Evolutionary conservation across 2,329 filamentous ascomycete species (phyloP).

Genomic region (Fusarium anthophilum): DNA sequence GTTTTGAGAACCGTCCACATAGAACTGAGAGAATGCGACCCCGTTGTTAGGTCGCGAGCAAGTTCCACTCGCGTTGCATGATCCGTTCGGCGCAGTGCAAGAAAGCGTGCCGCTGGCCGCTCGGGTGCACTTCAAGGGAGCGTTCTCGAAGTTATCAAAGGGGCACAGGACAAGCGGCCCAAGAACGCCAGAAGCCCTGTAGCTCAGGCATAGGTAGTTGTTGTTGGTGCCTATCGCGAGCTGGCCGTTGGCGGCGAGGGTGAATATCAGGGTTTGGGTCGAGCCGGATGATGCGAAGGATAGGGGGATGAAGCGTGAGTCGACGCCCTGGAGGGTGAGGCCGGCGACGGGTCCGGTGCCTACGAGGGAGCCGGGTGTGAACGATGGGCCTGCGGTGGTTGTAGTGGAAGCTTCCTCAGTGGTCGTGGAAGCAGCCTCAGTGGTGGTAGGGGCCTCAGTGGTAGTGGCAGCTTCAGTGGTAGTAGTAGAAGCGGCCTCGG

Average conservation of each 20-base stretch:
- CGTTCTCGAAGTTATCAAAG: background rate
- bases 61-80: fast-evolving
- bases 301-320: background rate
- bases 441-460: background rate
- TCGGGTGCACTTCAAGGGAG: background rate
- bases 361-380: background rate
- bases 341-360: background rate
- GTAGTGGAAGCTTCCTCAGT: background rate
- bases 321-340: background rate
- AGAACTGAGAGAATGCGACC: background rate
- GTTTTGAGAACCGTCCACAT: background rate
- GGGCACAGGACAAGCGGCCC: background rate
- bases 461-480: background rate
- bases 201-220: background rate
- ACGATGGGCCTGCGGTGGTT: background rate
- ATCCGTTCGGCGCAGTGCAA: background rate
- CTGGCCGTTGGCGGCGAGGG: background rate
- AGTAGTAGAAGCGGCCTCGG: background rate
- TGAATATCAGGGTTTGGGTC: constrained; percentile 4
- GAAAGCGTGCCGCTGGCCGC: background rate
- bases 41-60: background rate
- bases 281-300: background rate
- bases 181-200: background rate
- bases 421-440: background rate
- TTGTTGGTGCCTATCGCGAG: background rate